Conservation (phyloP, 2,329 filamentous ascomycete species). For the Canariomyces notabilis region DNA sequence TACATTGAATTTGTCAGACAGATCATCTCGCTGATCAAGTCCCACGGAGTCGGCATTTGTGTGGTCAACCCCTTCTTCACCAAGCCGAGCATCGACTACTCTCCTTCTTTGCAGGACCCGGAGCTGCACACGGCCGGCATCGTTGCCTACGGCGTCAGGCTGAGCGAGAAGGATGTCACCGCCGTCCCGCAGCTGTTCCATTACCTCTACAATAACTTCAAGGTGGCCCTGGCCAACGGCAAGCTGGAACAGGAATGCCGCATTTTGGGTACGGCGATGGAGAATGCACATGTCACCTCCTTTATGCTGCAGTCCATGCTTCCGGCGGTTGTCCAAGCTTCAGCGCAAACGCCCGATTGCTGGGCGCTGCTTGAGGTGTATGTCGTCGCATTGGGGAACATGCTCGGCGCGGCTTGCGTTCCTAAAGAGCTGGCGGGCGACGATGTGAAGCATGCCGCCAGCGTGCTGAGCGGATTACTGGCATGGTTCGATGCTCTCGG, state of each 20-base stretch:
- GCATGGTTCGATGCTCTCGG: conserved; percentile 8
- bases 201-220: conserved; percentile 54
- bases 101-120: conserved; percentile 50
- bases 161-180: conserved; percentile 47
- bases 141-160: conserved; percentile 49
- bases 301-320: conserved; percentile 51
- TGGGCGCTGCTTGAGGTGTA: conserved; percentile 51
- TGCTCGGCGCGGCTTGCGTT: conserved; percentile 33
- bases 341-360: conserved; percentile 31
- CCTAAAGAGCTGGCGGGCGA: conserved; percentile 29
- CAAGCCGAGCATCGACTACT: conserved; percentile 51
- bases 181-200: conserved; percentile 49
- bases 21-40: conserved; percentile 50
- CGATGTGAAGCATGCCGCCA: conserved; percentile 12
- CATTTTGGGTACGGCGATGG: conserved; percentile 47
- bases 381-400: conserved; percentile 36
- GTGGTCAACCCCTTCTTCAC: conserved; percentile 52
- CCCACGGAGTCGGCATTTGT: conserved; percentile 50
- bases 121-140: conserved; percentile 52
- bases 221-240: conserved; percentile 46
- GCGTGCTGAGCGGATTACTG: conserved; percentile 9
- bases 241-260: conserved; percentile 42
- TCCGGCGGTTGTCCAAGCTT: conserved; percentile 45
- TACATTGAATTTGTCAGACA: conserved; percentile 49
- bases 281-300: conserved; percentile 37